Evolutionary conservation across 176 grass and related monocot species (phyloP), one percentile per base, ranked within the genome.

Genomic region (Cocos nucifera): DNA sequence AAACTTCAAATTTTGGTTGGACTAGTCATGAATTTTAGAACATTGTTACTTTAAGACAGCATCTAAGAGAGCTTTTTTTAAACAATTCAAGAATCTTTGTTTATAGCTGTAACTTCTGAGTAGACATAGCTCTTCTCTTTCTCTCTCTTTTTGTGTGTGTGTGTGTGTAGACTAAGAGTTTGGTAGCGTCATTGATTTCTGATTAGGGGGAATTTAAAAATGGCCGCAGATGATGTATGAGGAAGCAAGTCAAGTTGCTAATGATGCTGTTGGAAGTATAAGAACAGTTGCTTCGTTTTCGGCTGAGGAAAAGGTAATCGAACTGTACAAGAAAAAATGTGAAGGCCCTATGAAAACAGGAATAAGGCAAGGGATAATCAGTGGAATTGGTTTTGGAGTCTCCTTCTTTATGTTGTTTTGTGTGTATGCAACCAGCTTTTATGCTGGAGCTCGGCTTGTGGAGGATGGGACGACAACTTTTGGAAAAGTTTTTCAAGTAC

Each of bases 381-480:
- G 89, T 51, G 89, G 89, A 56, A 49, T 85, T 0, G 89, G 89
- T 35, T 95, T 95, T 74, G 89, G 89, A 53, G 76, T 89, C 50
- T 98, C 94, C 50, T 98, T 98, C 78, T 98, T 98, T 67, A 74
- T 92, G 79, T 57, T 98, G 56, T 98, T 86, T 24, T 78, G 84
- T 72, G 94, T 92, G 17, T 98, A 98, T 78, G 94, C 73, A 35
- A 78, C 82, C 26, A 98, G 94, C 65, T 98, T 98, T 56, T 98
- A 98, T 74, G 88, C 94, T 53, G 94, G 94, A 71, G 88, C 94
- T 64, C 76, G 87, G 50, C 74, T 98, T 75, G 88, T 93, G 0
- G 88, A 83, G 61, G 79, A 88, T 5, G 69, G 22, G 49, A 93
- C 83, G 58, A 89, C 94, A 69, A 93, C 88, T 20, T 93, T 98